Conservation (phyloP, 1,284 basidiomycete species). For the Rhodotorula glutinis region DNA sequence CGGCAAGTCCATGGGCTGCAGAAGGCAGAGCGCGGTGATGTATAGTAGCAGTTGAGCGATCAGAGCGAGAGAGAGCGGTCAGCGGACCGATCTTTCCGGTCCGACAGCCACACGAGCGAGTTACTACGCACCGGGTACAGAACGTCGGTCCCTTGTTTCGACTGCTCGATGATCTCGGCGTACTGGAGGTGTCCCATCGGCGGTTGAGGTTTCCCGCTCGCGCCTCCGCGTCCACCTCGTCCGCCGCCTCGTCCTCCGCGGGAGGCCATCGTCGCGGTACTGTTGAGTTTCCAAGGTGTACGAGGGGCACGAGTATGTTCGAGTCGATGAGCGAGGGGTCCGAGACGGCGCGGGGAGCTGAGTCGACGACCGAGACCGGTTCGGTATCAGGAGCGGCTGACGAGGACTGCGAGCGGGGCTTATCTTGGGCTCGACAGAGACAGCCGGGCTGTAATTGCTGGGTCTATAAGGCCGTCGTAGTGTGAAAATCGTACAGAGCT, state of each 20-base stretch:
- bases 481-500: too few species aligned
- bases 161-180: conserved; percentile 33
- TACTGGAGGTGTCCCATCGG: conserved; percentile 34
- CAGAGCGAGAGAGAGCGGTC: neutral
- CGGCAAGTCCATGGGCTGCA: conserved; percentile 28
- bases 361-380: too few species aligned
- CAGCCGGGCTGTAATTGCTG: too few species aligned
- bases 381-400: too few species aligned
- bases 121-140: conserved; percentile 31
- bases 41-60: neutral
- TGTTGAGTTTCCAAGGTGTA: neutral
- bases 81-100: neutral
- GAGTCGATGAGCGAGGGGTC: too few species aligned
- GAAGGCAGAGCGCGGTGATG: too few species aligned
- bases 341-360: too few species aligned
- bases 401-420: too few species aligned
- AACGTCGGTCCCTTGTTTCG: conserved; percentile 28
- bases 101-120: neutral
- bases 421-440: too few species aligned
- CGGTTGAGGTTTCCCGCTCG: conserved; percentile 23
- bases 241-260: conserved; percentile 30
- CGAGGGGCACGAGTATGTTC: too few species aligned
- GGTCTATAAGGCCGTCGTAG: too few species aligned
- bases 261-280: neutral
- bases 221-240: conserved; percentile 8